Conservation (phyloP, 2,329 filamentous ascomycete species). For the Scopulariopsis brevicaulis region DNA sequence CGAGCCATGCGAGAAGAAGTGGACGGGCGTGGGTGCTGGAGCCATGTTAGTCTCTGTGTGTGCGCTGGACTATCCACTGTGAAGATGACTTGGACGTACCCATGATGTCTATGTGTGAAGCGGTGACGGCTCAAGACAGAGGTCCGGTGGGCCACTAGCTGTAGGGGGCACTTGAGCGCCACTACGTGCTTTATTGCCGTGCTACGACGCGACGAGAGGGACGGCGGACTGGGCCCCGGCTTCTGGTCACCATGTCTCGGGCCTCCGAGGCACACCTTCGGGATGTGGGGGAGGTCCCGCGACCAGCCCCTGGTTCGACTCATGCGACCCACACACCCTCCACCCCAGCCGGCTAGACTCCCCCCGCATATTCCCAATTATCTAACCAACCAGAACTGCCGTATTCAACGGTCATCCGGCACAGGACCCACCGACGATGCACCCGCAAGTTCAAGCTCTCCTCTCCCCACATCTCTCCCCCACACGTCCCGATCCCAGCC, state of each 20-base stretch:
- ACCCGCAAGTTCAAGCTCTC: too few relatives aligned
- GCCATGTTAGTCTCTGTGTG: not conserved
- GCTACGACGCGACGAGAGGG: not conserved
- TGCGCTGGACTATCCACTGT: too few relatives aligned
- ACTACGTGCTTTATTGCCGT: not conserved
- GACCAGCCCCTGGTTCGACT: not conserved
- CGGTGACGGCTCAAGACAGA: too few relatives aligned
- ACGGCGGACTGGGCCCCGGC: too few relatives aligned
- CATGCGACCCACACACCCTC: not conserved
- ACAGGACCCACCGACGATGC: too few relatives aligned
- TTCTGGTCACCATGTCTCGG: not conserved
- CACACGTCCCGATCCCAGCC: too few relatives aligned
- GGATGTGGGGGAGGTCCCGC: conserved; percentile 1
- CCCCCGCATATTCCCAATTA: not conserved
- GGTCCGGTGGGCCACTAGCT: too few relatives aligned
- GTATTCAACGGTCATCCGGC: too few relatives aligned
- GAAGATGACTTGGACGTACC: not conserved
- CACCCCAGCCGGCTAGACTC: too few relatives aligned
- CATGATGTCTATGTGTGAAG: not conserved
- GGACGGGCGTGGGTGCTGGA: conserved; percentile 34
- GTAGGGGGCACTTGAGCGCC: too few relatives aligned
- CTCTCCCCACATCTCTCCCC: too few relatives aligned
- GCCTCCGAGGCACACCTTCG: not conserved
- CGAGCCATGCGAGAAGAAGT: conserved; percentile 60
- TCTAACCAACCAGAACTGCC: too few relatives aligned